Evolutionary conservation across 2,329 filamentous ascomycete genomes (phyloP).

Genomic region (Raffaelea arxii): DNA sequence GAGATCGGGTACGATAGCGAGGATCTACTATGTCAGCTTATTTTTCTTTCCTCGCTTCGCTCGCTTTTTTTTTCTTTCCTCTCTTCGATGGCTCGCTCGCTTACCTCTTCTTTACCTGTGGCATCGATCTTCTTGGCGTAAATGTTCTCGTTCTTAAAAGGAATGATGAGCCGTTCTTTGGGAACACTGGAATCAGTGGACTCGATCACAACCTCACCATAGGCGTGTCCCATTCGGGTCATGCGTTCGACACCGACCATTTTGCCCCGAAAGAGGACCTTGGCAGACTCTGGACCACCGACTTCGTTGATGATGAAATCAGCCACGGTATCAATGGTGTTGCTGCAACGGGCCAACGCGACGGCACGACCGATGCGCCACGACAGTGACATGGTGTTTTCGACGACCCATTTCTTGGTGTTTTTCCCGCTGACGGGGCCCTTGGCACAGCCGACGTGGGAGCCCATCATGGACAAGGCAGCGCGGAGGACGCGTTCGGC

Average conservation of each 20-base stretch:
- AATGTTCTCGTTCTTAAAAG: constrained; percentile 20
- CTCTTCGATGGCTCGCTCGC: no score
- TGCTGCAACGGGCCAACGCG: constrained; percentile 29
- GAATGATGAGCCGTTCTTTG: constrained; percentile 14
- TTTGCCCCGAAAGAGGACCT: constrained; percentile 42
- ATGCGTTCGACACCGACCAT: constrained; percentile 39
- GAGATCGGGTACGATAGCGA: constrained; percentile 38
- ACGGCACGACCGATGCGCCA: constrained; percentile 38
- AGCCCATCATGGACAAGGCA: constrained; percentile 30
- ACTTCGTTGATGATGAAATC: constrained; percentile 37
- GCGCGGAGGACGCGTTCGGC: constrained; percentile 30
- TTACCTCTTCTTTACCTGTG: no score
- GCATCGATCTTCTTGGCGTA: constrained; percentile 7
- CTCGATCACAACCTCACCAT: constrained; percentile 24
- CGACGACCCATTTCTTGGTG: constrained; percentile 21
- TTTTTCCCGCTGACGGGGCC: constrained; percentile 19
- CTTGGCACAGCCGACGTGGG: constrained; percentile 23
- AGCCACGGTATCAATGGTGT: constrained; percentile 32
- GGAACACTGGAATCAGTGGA: constrained; percentile 10
- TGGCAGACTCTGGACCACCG: constrained; percentile 32
- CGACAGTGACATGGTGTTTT: constrained; percentile 25
- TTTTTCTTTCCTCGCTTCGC: no score
- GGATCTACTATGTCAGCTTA: constrained; percentile 16
- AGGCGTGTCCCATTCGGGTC: constrained; percentile 37
- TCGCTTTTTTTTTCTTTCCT: no score